These are phyloP conservation scores for Hygrophila difformis DNA, from an alignment of 257 asterid species.

Conservation along the genomic window DNA sequence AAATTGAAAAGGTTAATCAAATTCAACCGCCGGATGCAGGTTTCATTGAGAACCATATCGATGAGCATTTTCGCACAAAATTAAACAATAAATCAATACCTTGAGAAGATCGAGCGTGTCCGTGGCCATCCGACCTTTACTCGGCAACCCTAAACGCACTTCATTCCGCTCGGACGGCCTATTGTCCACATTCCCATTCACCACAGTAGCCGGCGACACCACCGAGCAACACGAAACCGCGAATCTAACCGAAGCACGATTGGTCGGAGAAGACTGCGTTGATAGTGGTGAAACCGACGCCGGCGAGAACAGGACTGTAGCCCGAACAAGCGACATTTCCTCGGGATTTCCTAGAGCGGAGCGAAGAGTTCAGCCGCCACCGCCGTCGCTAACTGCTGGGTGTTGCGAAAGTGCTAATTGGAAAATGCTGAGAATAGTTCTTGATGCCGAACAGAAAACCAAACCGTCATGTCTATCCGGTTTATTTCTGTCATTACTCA, in stretches of 20 bases:
- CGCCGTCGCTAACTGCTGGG: too few species aligned
- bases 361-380: neutral
- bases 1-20: neutral
- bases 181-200: slow-evolving; percentile 45
- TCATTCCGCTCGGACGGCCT: slow-evolving; percentile 37
- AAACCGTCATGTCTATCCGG: too few species aligned
- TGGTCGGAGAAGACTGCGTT: slow-evolving; percentile 18
- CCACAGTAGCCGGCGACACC: slow-evolving; percentile 37
- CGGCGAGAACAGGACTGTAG: slow-evolving; percentile 26
- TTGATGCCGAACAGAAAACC: too few species aligned
- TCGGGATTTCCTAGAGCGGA: neutral
- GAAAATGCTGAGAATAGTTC: too few species aligned
- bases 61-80: neutral
- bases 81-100: slow-evolving; percentile 28
- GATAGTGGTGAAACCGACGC: slow-evolving; percentile 23
- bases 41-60: too few species aligned
- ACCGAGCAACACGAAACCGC: slow-evolving; percentile 46
- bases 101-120: slow-evolving; percentile 88
- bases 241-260: slow-evolving; percentile 29
- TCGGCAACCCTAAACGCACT: slow-evolving; percentile 95
- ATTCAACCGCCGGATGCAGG: too few species aligned
- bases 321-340: slow-evolving; percentile 24
- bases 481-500: too few species aligned
- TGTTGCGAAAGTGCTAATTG: too few species aligned
- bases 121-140: slow-evolving; percentile 95